These are phyloP conservation scores for Trichoderma sp. DNA, from an alignment of 2,329 filamentous ascomycete species.

Conservation along the genomic window DNA sequence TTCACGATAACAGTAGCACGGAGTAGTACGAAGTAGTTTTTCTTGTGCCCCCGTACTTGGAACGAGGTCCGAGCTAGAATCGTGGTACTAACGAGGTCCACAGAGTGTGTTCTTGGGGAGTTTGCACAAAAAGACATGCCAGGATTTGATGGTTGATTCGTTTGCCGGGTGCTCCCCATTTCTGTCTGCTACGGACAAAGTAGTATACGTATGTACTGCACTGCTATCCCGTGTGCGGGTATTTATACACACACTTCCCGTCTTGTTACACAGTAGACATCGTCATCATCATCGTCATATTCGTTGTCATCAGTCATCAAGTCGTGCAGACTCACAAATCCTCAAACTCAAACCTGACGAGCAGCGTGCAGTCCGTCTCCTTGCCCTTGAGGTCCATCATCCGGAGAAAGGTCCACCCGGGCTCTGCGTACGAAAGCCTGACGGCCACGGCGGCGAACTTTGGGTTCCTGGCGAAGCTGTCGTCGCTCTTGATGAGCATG, in stretches of 20 bases:
- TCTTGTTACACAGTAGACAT: not conserved
- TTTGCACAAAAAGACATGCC: not conserved
- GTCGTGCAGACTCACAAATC: slow-evolving; percentile 33
- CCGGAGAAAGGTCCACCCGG: slow-evolving; percentile 61
- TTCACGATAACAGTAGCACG: not conserved
- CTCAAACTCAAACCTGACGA: slow-evolving; percentile 58
- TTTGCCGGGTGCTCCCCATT: not conserved
- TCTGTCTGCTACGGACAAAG: not conserved
- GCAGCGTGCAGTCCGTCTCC: slow-evolving; percentile 59
- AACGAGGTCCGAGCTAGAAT: not conserved
- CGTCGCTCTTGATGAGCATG: slow-evolving; percentile 65
- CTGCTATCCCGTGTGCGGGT: not conserved
- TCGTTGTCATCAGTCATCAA: not conserved
- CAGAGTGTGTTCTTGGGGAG: not conserved
- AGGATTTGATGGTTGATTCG: not conserved
- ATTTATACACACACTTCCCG: not conserved
- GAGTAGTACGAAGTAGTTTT: not conserved
- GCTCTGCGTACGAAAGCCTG: slow-evolving; percentile 53
- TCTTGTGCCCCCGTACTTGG: not conserved
- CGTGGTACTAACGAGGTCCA: not conserved
- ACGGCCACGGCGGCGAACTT: slow-evolving; percentile 60
- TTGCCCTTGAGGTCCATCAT: slow-evolving; percentile 63
- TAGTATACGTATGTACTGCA: not conserved
- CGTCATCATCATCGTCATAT: not conserved
- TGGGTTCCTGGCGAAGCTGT: slow-evolving; percentile 59